A percentile compares a stretch with the other conserved stretches of the same genome.
Evolutionary conservation across 768 basidiomycete genomes (phyloP).

Genomic region (Tulasnella sp.): DNA sequence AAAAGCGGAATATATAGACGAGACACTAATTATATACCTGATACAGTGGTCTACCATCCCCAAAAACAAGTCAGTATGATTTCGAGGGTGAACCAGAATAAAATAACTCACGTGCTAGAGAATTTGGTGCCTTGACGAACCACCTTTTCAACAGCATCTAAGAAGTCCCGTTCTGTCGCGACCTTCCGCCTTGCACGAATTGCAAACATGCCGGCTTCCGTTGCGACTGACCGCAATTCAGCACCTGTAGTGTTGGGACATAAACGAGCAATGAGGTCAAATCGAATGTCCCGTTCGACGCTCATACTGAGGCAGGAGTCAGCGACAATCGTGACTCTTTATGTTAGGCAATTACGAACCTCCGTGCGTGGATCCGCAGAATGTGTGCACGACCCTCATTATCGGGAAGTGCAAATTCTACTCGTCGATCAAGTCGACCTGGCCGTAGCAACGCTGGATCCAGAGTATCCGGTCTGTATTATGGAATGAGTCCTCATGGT

Average conservation of each 20-base stretch:
- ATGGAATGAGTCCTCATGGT: not conserved
- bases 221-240: slow-evolving; percentile 93
- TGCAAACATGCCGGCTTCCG: slow-evolving; percentile 99
- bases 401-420: slow-evolving; percentile 92
- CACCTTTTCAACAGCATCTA: slow-evolving; percentile 97
- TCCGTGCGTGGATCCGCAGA: slow-evolving; percentile 88
- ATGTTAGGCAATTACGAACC: slow-evolving; percentile 33
- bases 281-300: slow-evolving; percentile 91
- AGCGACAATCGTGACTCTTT: not conserved
- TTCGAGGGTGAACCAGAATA: not conserved
- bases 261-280: slow-evolving; percentile 89
- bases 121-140: slow-evolving; percentile 96
- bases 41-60: slow-evolving; percentile 68
- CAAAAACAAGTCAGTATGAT: slow-evolving; percentile 6
- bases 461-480: slow-evolving; percentile 82
- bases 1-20: not conserved
- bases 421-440: slow-evolving; percentile 90
- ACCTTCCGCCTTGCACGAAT: slow-evolving; percentile 94
- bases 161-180: slow-evolving; percentile 91
- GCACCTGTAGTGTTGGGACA: slow-evolving; percentile 98
- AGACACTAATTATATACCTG: slow-evolving; percentile 85
- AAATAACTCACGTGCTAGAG: slow-evolving; percentile 70
- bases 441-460: slow-evolving; percentile 94
- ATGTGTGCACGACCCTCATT: slow-evolving; percentile 95
- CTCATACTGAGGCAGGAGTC: slow-evolving; percentile 62